Conservation (phyloP, 2,329 filamentous ascomycete species). For the Scytalidium sp. region DNA sequence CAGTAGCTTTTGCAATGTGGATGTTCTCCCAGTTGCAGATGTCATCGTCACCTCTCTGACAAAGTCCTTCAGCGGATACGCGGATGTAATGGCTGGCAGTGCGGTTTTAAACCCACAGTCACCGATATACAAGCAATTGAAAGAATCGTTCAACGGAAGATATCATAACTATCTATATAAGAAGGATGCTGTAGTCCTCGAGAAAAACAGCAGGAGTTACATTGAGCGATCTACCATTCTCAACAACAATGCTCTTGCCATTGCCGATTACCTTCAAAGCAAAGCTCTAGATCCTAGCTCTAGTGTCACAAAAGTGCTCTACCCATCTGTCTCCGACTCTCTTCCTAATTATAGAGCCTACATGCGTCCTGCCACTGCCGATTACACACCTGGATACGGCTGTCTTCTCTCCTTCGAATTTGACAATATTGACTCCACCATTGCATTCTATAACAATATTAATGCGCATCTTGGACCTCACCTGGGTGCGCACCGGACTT, state of each 20-base stretch:
- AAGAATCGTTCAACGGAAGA: constrained; percentile 20
- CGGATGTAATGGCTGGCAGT: constrained; percentile 93
- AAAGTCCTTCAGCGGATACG: constrained; percentile 93
- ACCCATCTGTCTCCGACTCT: constrained; percentile 35
- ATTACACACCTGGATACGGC: constrained; percentile 52
- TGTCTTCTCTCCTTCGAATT: constrained; percentile 53
- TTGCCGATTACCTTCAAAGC: constrained; percentile 35
- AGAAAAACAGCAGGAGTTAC: constrained; percentile 43
- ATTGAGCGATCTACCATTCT: constrained; percentile 34
- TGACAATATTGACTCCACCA: constrained; percentile 33
- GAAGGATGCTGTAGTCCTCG: constrained; percentile 42
- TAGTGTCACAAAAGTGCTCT: constrained; percentile 38
- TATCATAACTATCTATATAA: constrained; percentile 45
- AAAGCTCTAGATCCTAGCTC: constrained; percentile 14
- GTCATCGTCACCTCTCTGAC: constrained; percentile 88
- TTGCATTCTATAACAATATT: constrained; percentile 47
- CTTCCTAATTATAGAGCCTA: constrained; percentile 19
- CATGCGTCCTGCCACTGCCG: constrained; percentile 30
- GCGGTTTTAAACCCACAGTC: constrained; percentile 46
- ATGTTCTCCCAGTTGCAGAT: constrained; percentile 82
- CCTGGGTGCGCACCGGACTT: constrained; percentile 45
- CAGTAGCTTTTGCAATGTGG: constrained; percentile 88
- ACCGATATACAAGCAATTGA: constrained; percentile 35
- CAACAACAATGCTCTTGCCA: constrained; percentile 37
- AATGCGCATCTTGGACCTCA: constrained; percentile 50